These are phyloP conservation scores for Neofusicoccum parvum DNA, from an alignment of 2,329 filamentous ascomycete genomes.

Conservation along the genomic window DNA sequence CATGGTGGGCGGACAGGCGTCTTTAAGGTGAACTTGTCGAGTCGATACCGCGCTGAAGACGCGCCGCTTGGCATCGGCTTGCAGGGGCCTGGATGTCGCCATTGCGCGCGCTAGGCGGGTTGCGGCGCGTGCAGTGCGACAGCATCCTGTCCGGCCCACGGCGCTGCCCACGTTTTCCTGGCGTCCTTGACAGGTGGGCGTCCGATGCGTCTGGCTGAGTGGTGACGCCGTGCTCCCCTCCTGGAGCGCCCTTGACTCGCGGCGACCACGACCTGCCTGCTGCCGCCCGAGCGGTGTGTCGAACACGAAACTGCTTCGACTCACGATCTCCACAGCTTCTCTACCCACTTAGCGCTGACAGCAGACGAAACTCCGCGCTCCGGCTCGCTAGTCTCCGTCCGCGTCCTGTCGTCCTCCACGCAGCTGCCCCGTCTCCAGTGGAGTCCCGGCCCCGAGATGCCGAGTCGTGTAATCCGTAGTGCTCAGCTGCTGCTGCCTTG, in stretches of 20 bases:
- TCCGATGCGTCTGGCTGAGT: background rate
- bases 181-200: background rate
- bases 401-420: no score
- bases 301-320: background rate
- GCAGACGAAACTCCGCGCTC: background rate
- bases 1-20: background rate
- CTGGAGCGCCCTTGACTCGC: no score
- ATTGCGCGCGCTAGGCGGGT: background rate
- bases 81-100: conserved; percentile 6
- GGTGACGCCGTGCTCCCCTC: background rate
- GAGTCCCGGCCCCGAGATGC: no score
- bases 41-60: background rate
- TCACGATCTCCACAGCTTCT: conserved; percentile 2
- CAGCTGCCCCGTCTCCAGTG: no score
- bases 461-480: no score
- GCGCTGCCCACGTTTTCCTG: background rate
- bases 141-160: background rate
- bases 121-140: conserved; percentile 1
- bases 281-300: background rate
- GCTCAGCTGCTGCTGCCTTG: no score
- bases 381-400: background rate
- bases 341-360: conserved; percentile 1
- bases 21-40: background rate
- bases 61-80: conserved; percentile 1
- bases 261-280: no score